A percentile compares a stretch with the other conserved stretches of the same genome.
phyloP scores from a whole-genome alignment of 2,329 filamentous ascomycete genomes.

The Verruconis gallopava region DNA sequence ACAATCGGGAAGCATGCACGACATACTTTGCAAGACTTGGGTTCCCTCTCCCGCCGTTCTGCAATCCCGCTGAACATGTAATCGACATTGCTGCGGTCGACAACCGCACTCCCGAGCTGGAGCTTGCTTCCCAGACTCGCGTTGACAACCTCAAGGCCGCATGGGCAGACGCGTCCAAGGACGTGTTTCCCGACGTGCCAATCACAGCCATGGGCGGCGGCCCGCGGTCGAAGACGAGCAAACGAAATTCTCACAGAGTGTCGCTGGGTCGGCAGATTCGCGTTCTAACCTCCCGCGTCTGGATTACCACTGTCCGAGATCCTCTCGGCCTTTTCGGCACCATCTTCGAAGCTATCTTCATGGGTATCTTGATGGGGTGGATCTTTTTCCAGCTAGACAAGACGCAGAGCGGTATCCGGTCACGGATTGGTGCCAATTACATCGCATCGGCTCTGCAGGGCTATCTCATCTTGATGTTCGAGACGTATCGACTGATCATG shows the following conservation, averaged over 20 bases:
- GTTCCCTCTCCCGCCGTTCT: constrained; percentile 51
- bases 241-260: constrained; percentile 17
- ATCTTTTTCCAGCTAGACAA: constrained; percentile 55
- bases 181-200: constrained; percentile 11
- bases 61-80: constrained; percentile 65
- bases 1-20: not conserved
- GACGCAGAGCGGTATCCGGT: constrained; percentile 59
- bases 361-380: constrained; percentile 61
- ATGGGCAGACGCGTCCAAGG: constrained; percentile 35
- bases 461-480: constrained; percentile 64
- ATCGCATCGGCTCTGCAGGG: constrained; percentile 59
- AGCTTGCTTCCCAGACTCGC: constrained; percentile 44
- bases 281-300: constrained; percentile 55
- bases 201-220: constrained; percentile 11
- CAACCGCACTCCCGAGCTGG: constrained; percentile 54
- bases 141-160: constrained; percentile 48
- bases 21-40: constrained; percentile 3
- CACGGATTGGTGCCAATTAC: constrained; percentile 59
- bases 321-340: constrained; percentile 62
- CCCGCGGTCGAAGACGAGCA: not conserved
- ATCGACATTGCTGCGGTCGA: constrained; percentile 66
- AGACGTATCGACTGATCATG: constrained; percentile 60
- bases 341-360: constrained; percentile 54
- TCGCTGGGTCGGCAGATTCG: constrained; percentile 47
- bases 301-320: constrained; percentile 62